Evolutionary conservation across 116 monocot species (phyloP).

Genomic region (Phalaenopsis hybrid): DNA sequence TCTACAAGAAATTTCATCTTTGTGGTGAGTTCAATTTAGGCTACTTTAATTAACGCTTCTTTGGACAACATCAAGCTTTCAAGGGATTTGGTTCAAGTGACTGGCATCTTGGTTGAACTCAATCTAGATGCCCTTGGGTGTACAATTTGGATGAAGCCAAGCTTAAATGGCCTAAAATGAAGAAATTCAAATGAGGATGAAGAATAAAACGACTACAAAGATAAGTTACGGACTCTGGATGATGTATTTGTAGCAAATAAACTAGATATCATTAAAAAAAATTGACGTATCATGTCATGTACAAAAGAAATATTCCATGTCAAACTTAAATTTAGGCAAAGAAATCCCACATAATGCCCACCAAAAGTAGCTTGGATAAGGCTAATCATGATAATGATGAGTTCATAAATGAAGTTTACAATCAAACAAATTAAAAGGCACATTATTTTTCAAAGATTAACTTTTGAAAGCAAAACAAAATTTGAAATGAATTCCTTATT

Average conservation of each 20-base stretch:
- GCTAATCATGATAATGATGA: background rate
- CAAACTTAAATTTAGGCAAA: background rate
- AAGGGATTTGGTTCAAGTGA: too few relatives aligned
- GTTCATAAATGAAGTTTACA: background rate
- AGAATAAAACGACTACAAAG: background rate
- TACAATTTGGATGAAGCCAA: too few relatives aligned
- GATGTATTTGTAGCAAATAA: background rate
- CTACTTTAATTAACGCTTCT: too few relatives aligned
- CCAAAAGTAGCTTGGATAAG: background rate
- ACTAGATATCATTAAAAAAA: background rate
- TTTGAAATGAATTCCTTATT: background rate
- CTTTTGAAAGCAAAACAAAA: background rate
- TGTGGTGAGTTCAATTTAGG: too few relatives aligned
- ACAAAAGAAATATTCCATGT: background rate
- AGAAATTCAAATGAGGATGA: background rate
- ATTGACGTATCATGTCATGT: background rate
- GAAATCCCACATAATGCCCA: background rate
- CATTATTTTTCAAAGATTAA: background rate
- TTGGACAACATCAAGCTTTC: too few relatives aligned
- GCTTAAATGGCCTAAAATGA: too few relatives aligned
- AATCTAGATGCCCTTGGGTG: too few relatives aligned
- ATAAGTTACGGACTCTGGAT: background rate
- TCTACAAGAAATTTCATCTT: too few relatives aligned
- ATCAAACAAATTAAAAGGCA: background rate
- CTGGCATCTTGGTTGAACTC: too few relatives aligned